Evolutionary conservation across 345 rosid genomes (phyloP).

Genomic region (Pistacia atlantica): DNA sequence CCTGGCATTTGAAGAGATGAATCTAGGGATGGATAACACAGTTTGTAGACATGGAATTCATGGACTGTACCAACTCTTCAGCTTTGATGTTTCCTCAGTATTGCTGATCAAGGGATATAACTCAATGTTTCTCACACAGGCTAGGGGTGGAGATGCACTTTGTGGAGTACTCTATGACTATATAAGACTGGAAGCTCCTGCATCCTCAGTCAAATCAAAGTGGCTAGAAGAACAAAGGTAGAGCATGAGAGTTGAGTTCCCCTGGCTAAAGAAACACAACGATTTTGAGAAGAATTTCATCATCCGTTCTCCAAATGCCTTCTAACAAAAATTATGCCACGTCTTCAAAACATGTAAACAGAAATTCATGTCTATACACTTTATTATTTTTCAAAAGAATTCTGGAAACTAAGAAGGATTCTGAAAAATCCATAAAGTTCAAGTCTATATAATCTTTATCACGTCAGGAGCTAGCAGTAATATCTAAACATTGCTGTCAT

Average conservation of each 20-base stretch:
- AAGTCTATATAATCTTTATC: not conserved
- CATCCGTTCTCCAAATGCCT: not conserved
- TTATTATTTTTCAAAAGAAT: not conserved
- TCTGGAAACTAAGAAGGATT: not conserved
- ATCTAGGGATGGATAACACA: constrained; percentile 37
- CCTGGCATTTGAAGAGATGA: constrained; percentile 28
- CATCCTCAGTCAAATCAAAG: constrained; percentile 1
- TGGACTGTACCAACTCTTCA: constrained; percentile 34
- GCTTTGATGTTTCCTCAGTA: constrained; percentile 24
- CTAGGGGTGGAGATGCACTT: constrained; percentile 34
- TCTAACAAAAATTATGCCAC: not conserved
- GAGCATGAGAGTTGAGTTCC: not conserved
- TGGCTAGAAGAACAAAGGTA: constrained; percentile 1
- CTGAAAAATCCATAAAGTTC: not conserved
- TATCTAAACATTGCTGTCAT: constrained; percentile 6
- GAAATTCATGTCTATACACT: not conserved
- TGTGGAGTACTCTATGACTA: constrained; percentile 43
- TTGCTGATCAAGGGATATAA: constrained; percentile 36
- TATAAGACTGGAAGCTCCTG: constrained; percentile 39
- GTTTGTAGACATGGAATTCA: constrained; percentile 42
- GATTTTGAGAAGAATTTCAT: not conserved
- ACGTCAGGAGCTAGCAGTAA: not conserved
- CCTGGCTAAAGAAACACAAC: not conserved
- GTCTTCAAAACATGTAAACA: not conserved
- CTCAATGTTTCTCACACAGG: constrained; percentile 32